Conservation (phyloP, 768 basidiomycete species). For the Gyrodon lividus region DNA sequence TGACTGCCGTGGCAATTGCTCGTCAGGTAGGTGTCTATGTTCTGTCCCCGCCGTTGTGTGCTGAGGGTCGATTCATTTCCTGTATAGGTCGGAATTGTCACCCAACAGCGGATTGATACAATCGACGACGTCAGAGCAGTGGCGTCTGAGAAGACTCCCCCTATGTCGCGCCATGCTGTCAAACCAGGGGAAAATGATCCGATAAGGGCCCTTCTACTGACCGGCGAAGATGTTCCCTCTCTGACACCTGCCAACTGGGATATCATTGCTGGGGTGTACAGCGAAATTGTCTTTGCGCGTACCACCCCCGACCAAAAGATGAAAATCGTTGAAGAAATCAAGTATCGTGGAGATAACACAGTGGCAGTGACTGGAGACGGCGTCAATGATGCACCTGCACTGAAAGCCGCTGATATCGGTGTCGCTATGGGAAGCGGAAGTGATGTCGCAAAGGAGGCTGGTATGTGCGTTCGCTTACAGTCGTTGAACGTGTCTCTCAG, state of each 20-base stretch:
- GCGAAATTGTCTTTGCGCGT: conserved; percentile 52
- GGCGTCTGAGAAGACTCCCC: conserved; percentile 11
- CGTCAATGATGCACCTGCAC: conserved; percentile 50
- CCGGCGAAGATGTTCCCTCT: conserved; percentile 42
- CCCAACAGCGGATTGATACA: conserved; percentile 39
- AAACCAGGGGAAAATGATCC: conserved; percentile 39
- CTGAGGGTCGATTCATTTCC: not conserved
- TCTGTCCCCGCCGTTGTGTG: not conserved
- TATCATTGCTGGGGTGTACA: conserved; percentile 34
- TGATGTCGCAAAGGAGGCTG: conserved; percentile 55
- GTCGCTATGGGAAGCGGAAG: conserved; percentile 50
- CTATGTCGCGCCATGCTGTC: conserved; percentile 22
- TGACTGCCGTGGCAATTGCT: conserved; percentile 54
- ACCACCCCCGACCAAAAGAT: conserved; percentile 60
- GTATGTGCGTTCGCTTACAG: conserved; percentile 25
- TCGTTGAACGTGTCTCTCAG: not conserved
- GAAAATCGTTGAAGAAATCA: conserved; percentile 54
- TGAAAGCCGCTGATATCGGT: conserved; percentile 56
- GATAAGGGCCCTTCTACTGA: conserved; percentile 40
- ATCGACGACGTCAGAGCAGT: conserved; percentile 24
- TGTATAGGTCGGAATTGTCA: conserved; percentile 42
- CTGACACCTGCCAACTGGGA: conserved; percentile 41
- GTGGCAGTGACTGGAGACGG: conserved; percentile 60
- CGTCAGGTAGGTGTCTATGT: conserved; percentile 36
- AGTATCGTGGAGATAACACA: conserved; percentile 44